Conservation (phyloP, 108 stramenopile genomes). For the Phaeodactylum tricornutum region DNA sequence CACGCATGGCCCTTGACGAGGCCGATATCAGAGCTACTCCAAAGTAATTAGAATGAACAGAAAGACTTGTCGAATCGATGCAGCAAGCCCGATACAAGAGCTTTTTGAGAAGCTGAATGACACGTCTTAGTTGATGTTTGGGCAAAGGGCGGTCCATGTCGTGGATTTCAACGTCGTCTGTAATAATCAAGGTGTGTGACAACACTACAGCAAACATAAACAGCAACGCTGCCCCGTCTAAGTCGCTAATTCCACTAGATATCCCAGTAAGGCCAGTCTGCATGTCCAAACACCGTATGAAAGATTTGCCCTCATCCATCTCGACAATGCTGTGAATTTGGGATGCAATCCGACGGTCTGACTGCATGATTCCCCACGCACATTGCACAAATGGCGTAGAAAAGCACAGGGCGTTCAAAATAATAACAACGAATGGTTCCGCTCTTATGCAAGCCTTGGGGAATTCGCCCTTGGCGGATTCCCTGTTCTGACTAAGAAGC, state of each 20-base stretch:
- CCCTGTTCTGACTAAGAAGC: constrained; percentile 15
- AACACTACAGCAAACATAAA: constrained; percentile 54
- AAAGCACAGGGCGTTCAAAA: constrained; percentile 71
- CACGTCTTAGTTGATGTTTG: constrained; percentile 65
- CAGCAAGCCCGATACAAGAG: constrained; percentile 68
- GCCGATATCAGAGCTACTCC: constrained; percentile 54
- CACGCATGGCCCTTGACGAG: constrained; percentile 53
- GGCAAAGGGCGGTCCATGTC: constrained; percentile 75
- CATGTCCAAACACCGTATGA: constrained; percentile 4
- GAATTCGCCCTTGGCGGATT: constrained; percentile 9
- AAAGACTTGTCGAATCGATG: constrained; percentile 16
- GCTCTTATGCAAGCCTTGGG: constrained; percentile 20
- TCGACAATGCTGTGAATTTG: constrained; percentile 45
- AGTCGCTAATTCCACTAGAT: background rate
- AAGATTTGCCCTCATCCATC: constrained; percentile 20
- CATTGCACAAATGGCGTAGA: constrained; percentile 44
- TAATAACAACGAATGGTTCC: constrained; percentile 48
- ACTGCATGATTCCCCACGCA: constrained; percentile 65
- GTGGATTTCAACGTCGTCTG: constrained; percentile 83
- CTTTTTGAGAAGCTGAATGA: constrained; percentile 67
- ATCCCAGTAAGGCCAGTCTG: background rate
- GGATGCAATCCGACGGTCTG: constrained; percentile 26
- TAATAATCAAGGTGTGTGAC: constrained; percentile 71
- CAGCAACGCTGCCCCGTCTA: constrained; percentile 40
- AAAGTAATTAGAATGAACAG: constrained; percentile 41